A percentile compares a stretch with the other conserved stretches of the same genome.
Evolutionary conservation across 306 rosid genomes (phyloP).

Genomic region (Oemleria cerasiformis): DNA sequence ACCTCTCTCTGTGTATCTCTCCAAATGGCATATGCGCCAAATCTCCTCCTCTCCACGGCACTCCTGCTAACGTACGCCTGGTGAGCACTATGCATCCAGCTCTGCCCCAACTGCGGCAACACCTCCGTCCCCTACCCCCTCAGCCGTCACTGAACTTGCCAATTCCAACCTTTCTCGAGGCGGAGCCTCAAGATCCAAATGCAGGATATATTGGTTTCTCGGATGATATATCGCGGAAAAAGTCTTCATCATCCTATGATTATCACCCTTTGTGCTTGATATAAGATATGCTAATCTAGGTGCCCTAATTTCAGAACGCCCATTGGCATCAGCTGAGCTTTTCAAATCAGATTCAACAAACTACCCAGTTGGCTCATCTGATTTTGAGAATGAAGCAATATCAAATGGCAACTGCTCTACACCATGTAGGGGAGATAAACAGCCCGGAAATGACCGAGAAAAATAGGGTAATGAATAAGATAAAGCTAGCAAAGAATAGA

Average conservation of each 20-base stretch:
- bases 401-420: conserved; percentile 65
- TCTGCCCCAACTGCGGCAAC: too few relatives aligned
- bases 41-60: too few relatives aligned
- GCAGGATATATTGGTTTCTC: conserved; percentile 83
- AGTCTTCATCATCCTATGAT: conserved; percentile 92
- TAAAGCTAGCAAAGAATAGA: conserved; percentile 79
- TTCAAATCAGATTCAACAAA: conserved; percentile 71
- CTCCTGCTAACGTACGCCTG: too few relatives aligned
- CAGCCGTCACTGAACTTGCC: conserved; percentile 77
- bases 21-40: too few relatives aligned
- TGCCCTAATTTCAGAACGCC: conserved; percentile 31
- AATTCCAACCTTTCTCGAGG: conserved; percentile 96
- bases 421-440: conserved; percentile 40
- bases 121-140: too few relatives aligned
- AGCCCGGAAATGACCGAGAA: conserved; percentile 59
- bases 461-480: conserved; percentile 57
- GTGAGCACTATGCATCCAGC: too few relatives aligned
- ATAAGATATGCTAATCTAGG: conserved; percentile 93
- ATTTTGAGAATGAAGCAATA: conserved; percentile 41
- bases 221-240: conserved; percentile 91
- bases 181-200: conserved; percentile 97
- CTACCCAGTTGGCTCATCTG: conserved; percentile 56
- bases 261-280: conserved; percentile 96
- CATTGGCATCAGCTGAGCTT: conserved; percentile 32
- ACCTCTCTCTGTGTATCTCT: too few relatives aligned